phyloP scores from a whole-genome alignment of 2,329 filamentous ascomycete species.

The Rhytidhysteron rufulum region DNA sequence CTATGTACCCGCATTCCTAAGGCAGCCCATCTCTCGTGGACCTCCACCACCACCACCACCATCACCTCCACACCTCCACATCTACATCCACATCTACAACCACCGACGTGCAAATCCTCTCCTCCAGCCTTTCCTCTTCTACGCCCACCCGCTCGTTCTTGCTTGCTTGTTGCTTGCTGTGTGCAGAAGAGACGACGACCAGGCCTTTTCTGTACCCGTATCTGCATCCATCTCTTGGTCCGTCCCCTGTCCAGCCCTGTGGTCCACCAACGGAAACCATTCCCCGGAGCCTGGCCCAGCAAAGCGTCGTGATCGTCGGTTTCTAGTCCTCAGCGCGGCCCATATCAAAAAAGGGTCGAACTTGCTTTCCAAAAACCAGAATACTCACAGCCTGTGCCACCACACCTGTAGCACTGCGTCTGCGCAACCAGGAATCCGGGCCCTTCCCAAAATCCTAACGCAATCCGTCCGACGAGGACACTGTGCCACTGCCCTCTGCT shows the following conservation, averaged over 20 bases:
- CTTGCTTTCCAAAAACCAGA: constrained; percentile 32
- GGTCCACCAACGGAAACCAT: constrained; percentile 16
- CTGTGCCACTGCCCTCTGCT: constrained; percentile 35
- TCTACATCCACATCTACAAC: constrained; percentile 13
- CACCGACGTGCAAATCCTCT: constrained; percentile 24
- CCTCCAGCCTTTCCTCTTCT: too few relatives aligned
- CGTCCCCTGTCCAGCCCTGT: constrained; percentile 22
- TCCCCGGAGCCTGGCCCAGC: constrained; percentile 12
- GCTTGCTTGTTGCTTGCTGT: too few relatives aligned
- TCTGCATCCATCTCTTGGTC: too few relatives aligned
- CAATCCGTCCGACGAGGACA: constrained; percentile 29
- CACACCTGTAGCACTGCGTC: constrained; percentile 41
- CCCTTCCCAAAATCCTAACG: constrained; percentile 31
- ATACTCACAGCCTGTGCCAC: constrained; percentile 35
- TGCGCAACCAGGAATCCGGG: constrained; percentile 47
- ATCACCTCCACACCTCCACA: constrained; percentile 1
- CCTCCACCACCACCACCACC: constrained; percentile 14
- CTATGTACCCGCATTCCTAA: constrained; percentile 11
- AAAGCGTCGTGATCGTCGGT: constrained; percentile 15
- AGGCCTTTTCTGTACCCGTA: too few relatives aligned
- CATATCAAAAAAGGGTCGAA: constrained; percentile 23
- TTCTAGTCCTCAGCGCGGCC: constrained; percentile 24
- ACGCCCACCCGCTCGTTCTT: too few relatives aligned
- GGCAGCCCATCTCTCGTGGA: constrained; percentile 24
- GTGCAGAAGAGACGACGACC: too few relatives aligned